Conservation (phyloP, 768 basidiomycete genomes). For the Trametes meyenii region DNA sequence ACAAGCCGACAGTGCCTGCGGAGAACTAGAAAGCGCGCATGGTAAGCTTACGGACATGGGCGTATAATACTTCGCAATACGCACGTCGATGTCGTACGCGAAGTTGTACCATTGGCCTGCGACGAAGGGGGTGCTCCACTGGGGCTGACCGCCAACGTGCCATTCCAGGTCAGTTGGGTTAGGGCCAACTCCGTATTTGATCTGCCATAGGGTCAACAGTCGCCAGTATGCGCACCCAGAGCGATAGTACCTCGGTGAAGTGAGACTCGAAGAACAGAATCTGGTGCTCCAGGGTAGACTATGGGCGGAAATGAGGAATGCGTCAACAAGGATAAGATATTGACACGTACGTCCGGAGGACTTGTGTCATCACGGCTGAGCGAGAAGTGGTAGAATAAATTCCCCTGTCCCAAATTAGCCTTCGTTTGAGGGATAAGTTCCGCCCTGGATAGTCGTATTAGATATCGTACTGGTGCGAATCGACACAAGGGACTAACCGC, state of each 20-base stretch:
- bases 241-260: slow-evolving; percentile 52
- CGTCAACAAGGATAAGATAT: background rate
- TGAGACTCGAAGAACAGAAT: slow-evolving; percentile 66
- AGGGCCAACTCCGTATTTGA: slow-evolving; percentile 59
- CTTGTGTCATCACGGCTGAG: slow-evolving; percentile 51
- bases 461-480: background rate
- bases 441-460: slow-evolving; percentile 13
- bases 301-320: background rate
- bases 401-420: slow-evolving; percentile 57
- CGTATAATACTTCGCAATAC: slow-evolving; percentile 24
- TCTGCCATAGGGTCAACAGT: slow-evolving; percentile 30
- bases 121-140: slow-evolving; percentile 55
- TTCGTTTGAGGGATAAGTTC: slow-evolving; percentile 46
- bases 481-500: slow-evolving; percentile 33
- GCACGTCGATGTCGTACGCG: slow-evolving; percentile 63
- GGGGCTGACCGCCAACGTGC: slow-evolving; percentile 48
- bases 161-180: slow-evolving; percentile 54
- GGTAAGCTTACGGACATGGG: background rate
- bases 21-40: slow-evolving; percentile 44
- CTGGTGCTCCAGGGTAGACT: slow-evolving; percentile 62
- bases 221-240: too few relatives aligned
- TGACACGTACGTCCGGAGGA: slow-evolving; percentile 46
- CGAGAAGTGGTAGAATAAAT: slow-evolving; percentile 67
- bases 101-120: slow-evolving; percentile 66
- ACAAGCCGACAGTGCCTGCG: slow-evolving; percentile 56